Evolutionary conservation across 2,329 filamentous ascomycete species (phyloP).

Genomic region (Epichloe aotearoae): DNA sequence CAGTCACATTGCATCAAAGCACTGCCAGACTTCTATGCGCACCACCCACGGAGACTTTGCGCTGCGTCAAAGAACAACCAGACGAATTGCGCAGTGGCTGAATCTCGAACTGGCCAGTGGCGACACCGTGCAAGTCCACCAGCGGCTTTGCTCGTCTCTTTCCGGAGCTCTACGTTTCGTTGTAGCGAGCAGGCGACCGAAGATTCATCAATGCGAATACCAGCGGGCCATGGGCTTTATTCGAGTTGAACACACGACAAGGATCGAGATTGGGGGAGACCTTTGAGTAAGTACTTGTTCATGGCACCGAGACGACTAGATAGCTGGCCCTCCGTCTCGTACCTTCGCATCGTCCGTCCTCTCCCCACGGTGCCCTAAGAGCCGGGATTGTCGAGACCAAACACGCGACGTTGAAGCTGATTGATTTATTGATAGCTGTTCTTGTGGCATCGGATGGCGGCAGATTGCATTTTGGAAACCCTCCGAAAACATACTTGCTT

Average conservation of each 20-base stretch:
- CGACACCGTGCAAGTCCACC: neutral
- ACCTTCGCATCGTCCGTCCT: too few species aligned
- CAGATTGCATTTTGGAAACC: neutral
- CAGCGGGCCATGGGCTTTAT: constrained; percentile 23
- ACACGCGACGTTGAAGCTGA: neutral
- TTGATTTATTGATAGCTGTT: neutral
- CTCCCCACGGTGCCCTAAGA: neutral
- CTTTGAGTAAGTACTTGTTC: constrained; percentile 13
- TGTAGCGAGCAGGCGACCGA: neutral
- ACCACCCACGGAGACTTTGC: neutral
- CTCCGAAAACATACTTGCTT: neutral
- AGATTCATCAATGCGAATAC: neutral
- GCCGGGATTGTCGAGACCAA: neutral
- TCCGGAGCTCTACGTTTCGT: neutral
- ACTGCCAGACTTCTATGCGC: neutral
- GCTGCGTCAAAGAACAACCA: too few species aligned
- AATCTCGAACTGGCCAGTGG: neutral
- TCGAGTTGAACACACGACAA: constrained; percentile 14
- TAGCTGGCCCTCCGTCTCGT: neutral
- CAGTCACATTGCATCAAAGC: neutral
- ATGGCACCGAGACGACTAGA: neutral
- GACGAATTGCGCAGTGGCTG: neutral
- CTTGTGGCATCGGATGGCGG: neutral
- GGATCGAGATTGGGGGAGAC: constrained; percentile 19
- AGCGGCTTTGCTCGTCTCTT: neutral